A percentile compares a stretch with the other conserved stretches of the same genome.
Evolutionary conservation across 2,329 filamentous ascomycete species (phyloP).

Genomic region (Colletotrichum tanaceti): DNA sequence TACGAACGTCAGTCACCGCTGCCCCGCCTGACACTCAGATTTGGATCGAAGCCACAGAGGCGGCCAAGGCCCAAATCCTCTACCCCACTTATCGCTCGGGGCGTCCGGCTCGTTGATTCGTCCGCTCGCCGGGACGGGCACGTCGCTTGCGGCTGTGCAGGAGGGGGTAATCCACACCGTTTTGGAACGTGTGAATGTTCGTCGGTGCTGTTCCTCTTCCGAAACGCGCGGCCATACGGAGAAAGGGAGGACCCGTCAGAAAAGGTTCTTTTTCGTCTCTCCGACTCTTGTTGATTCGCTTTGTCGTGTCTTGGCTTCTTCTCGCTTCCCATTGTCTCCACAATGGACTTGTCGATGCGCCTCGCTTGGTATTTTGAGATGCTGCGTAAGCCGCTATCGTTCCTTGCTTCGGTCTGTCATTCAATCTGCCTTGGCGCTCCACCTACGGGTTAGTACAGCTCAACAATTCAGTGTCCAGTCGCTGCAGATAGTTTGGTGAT

Average conservation of each 20-base stretch:
- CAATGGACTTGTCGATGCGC: neutral
- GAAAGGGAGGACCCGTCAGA: neutral
- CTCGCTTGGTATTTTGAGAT: neutral
- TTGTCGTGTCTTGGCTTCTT: neutral
- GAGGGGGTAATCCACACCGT: slow-evolving; percentile 21
- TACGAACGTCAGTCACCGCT: slow-evolving; percentile 25
- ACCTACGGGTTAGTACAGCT: too few relatives aligned
- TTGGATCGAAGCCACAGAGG: neutral
- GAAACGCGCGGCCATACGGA: slow-evolving; percentile 37
- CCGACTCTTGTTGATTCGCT: neutral
- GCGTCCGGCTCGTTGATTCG: slow-evolving; percentile 15
- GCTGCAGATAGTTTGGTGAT: neutral
- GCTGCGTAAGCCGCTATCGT: slow-evolving; percentile 20
- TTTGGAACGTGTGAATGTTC: slow-evolving; percentile 13
- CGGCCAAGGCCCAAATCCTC: neutral
- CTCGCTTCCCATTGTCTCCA: neutral
- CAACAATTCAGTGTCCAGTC: neutral
- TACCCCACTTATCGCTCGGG: slow-evolving; percentile 14
- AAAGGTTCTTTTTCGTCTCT: neutral
- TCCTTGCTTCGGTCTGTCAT: neutral
- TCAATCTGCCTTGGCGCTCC: slow-evolving; percentile 24
- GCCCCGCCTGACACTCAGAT: slow-evolving; percentile 17
- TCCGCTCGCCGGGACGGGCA: slow-evolving; percentile 14
- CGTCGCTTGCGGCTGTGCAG: slow-evolving; percentile 35
- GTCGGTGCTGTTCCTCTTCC: slow-evolving; percentile 13